These are phyloP conservation scores for Boechera retrofracta DNA, from an alignment of 345 rosid genomes.

Conservation along the genomic window DNA sequence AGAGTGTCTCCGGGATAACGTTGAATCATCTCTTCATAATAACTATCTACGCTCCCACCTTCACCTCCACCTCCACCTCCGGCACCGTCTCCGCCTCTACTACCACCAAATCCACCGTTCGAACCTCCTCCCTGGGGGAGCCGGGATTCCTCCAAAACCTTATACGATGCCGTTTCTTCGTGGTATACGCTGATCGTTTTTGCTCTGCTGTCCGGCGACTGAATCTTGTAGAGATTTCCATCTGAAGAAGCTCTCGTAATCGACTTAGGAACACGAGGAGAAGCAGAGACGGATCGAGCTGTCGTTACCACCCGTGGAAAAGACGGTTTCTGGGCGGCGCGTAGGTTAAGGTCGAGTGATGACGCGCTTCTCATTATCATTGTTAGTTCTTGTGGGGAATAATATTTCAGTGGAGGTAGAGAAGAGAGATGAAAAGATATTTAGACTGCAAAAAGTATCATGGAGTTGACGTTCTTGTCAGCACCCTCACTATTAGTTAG, in stretches of 20 bases:
- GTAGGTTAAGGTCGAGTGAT: slow-evolving; percentile 54
- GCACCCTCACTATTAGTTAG: neutral
- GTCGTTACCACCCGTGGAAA: slow-evolving; percentile 45
- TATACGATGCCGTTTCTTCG: slow-evolving; percentile 19
- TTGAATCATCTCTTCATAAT: slow-evolving; percentile 66
- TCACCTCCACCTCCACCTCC: slow-evolving; percentile 46
- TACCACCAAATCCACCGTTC: slow-evolving; percentile 59
- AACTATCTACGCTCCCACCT: slow-evolving; percentile 55
- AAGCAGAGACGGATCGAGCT: slow-evolving; percentile 47
- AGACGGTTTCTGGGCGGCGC: slow-evolving; percentile 47
- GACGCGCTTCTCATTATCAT: slow-evolving; percentile 67
- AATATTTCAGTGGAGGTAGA: slow-evolving; percentile 29
- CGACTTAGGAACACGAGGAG: slow-evolving; percentile 31
- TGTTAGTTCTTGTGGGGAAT: neutral
- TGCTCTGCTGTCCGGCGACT: slow-evolving; percentile 19
- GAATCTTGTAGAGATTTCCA: slow-evolving; percentile 28
- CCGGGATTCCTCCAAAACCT: slow-evolving; percentile 19
- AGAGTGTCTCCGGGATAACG: slow-evolving; percentile 61
- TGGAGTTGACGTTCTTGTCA: slow-evolving; percentile 8
- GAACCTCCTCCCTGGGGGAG: slow-evolving; percentile 33
- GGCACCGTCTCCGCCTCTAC: slow-evolving; percentile 34
- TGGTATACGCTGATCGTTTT: slow-evolving; percentile 20
- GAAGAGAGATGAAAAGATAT: slow-evolving; percentile 35
- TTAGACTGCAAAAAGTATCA: slow-evolving; percentile 28
- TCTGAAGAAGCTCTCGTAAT: slow-evolving; percentile 44